Percentiles rank a stretch among this genome's conserved stretches.
Evolutionary conservation across 805 yeast genomes (phyloP).

Genomic region (Starmerella sp.): DNA sequence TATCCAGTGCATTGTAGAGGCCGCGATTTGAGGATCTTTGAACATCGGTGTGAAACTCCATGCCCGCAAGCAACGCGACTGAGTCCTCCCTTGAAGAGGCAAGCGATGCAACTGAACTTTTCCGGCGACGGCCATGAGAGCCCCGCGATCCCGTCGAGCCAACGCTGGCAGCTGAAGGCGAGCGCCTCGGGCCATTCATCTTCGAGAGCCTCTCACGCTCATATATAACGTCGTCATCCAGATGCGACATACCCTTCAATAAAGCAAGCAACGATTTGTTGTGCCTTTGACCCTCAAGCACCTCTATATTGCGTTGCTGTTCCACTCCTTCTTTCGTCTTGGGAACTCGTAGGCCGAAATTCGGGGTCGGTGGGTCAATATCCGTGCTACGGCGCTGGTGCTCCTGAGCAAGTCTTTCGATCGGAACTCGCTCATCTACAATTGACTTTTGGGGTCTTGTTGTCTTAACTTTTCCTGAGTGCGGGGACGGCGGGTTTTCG

Average conservation of each 20-base stretch:
- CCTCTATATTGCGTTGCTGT: background rate
- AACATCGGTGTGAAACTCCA: conserved; percentile 44
- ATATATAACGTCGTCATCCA: conserved; percentile 14
- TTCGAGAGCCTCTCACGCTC: conserved; percentile 9
- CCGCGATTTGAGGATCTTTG: conserved; percentile 77
- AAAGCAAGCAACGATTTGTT: background rate
- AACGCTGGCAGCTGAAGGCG: background rate
- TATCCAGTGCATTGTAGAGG: conserved; percentile 65
- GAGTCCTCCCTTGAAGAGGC: conserved; percentile 3
- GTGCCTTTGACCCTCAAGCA: background rate
- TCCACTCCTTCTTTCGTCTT: too few species aligned
- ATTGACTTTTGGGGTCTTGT: conserved; percentile 18
- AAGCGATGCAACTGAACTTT: conserved; percentile 4
- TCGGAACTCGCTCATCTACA: conserved; percentile 20
- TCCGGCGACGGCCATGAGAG: conserved; percentile 1
- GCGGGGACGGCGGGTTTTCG: conserved; percentile 1
- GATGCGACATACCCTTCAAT: background rate
- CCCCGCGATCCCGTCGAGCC: background rate
- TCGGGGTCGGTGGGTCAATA: background rate
- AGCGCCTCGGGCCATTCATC: background rate
- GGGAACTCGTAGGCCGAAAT: background rate
- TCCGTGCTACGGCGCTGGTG: background rate
- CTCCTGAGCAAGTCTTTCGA: background rate
- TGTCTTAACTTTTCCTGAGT: conserved; percentile 8
- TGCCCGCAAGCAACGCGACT: background rate